phyloP scores from a whole-genome alignment of 2,329 filamentous ascomycete genomes.

The Juglanconis sp. region DNA sequence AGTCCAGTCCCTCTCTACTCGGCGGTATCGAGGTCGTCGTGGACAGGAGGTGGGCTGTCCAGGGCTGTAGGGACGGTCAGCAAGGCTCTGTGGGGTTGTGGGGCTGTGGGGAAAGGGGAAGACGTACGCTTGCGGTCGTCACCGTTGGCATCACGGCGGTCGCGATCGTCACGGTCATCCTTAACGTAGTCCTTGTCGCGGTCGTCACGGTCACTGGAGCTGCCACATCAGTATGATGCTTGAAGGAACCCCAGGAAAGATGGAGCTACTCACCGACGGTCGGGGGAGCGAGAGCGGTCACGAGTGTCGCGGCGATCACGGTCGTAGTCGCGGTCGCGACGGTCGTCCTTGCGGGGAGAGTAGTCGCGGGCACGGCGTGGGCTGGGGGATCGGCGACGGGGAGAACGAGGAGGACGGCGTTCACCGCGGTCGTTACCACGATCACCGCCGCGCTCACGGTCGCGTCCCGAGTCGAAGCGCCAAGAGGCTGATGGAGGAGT shows the following conservation, averaged over 20 bases:
- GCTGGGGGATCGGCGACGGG: conserved; percentile 68
- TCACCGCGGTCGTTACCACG: conserved; percentile 25
- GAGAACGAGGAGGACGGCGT: conserved; percentile 53
- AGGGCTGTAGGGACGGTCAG: conserved; percentile 39
- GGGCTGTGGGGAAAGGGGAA: conserved; percentile 24
- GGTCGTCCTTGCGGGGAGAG: conserved; percentile 85
- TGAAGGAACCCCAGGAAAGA: conserved; percentile 30
- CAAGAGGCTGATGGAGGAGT: conserved; percentile 97
- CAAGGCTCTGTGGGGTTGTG: conserved; percentile 29
- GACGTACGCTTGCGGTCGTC: conserved; percentile 83
- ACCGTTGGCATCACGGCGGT: conserved; percentile 77
- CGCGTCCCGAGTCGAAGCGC: conserved; percentile 92
- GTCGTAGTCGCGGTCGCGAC: conserved; percentile 76
- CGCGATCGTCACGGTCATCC: conserved; percentile 68
- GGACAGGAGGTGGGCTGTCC: conserved; percentile 77
- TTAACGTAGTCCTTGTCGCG: conserved; percentile 44
- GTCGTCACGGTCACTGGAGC: conserved; percentile 47
- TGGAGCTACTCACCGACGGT: conserved; percentile 47
- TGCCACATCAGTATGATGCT: conserved; percentile 37
- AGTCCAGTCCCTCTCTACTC: conserved; percentile 49
- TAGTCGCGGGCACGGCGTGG: conserved; percentile 74
- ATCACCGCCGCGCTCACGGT: conserved; percentile 54
- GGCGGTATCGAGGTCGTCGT: conserved; percentile 94
- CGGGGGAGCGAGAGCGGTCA: conserved; percentile 72
- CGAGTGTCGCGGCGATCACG: conserved; percentile 68